A percentile compares a stretch with the other conserved stretches of the same genome.
Evolutionary conservation across 108 stramenopile species (phyloP).

Genomic region (Nannochloropsis gaditana): DNA sequence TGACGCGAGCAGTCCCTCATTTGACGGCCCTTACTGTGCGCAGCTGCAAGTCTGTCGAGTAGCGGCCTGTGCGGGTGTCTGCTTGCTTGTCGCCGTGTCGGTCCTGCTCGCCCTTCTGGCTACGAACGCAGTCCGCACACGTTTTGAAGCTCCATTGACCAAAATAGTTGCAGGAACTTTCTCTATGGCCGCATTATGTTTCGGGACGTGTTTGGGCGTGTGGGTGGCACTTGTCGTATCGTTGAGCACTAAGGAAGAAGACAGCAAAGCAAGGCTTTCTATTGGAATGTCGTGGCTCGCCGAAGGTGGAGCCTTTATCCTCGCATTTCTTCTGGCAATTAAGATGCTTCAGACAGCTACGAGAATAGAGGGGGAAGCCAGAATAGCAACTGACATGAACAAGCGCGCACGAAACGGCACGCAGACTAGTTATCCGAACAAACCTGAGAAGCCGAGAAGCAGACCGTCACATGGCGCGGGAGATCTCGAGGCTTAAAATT

Average conservation of each 20-base stretch:
- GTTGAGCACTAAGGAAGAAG: background rate
- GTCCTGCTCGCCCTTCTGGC: background rate
- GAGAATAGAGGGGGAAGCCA: background rate
- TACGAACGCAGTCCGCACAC: background rate
- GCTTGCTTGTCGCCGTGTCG: background rate
- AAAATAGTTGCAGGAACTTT: background rate
- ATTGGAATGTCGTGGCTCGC: conserved; percentile 1
- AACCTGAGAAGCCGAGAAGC: background rate
- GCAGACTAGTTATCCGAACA: background rate
- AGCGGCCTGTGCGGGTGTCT: background rate
- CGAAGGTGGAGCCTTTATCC: background rate
- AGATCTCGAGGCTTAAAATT: background rate
- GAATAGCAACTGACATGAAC: too few species aligned
- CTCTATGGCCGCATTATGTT: background rate
- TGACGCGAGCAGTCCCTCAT: background rate
- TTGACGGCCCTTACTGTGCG: background rate
- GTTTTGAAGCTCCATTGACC: background rate
- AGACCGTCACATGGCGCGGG: background rate
- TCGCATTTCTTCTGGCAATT: background rate
- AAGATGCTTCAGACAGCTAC: conserved; percentile 7
- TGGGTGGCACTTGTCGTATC: background rate
- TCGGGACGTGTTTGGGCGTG: background rate
- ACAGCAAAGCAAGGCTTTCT: background rate
- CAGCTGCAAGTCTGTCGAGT: background rate
- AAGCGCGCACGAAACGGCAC: too few species aligned